Base-by-base conservation (phyloP, 345 rosid species). In the Firmiana major region DNA sequence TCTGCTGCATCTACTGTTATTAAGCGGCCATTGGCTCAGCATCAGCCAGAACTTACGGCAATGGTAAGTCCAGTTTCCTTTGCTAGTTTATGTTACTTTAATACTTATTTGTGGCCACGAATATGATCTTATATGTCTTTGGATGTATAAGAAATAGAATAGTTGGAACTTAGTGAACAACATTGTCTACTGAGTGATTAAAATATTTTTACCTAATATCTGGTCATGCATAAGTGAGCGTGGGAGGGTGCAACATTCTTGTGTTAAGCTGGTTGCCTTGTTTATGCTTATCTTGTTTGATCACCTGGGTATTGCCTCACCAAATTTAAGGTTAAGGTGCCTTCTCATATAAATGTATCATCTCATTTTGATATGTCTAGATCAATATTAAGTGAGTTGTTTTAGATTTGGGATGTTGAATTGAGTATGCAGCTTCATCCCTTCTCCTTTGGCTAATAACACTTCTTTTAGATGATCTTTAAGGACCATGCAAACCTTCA, bases 1-100 rank as follows among this genome's bases (percentile, higher is more conserved):
- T 96, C 99, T 53, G 99, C 99, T 80, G 99, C 98, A 73, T 87
- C 99, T 63, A 96, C 99, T 81, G 99, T 96, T 77, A 93, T 96
- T 71, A 93, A 94, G 85, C 88, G 97, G 86, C 99, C 98, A 74
- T 85, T 93, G 49, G 99, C 99, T n/a, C 99, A 96, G 82, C 97
- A 96, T 80, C 94, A 93, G 46, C 97, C 98, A 11, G 99, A 91
- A 84, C 98, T 93, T 72, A 93, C 98, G 6, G 84, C 98, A 65
- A 96, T 96, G 99, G 99, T 96, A 51, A 84, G 90, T 84, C 60
- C 12, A 16, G 53, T 51, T 48, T 73, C 53, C 7, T 57, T 19
- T 75, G 48, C 68, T 59, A 49, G 51, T 63, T 24, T 60, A 19
- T 62, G 54, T 79, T 63, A 58, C 9, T 72, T 46, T 26, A 59